Percentiles rank a stretch among this genome's conserved stretches.
Conservation (phyloP, 2,329 filamentous ascomycete species). For the Bipolaris oryzae region DNA sequence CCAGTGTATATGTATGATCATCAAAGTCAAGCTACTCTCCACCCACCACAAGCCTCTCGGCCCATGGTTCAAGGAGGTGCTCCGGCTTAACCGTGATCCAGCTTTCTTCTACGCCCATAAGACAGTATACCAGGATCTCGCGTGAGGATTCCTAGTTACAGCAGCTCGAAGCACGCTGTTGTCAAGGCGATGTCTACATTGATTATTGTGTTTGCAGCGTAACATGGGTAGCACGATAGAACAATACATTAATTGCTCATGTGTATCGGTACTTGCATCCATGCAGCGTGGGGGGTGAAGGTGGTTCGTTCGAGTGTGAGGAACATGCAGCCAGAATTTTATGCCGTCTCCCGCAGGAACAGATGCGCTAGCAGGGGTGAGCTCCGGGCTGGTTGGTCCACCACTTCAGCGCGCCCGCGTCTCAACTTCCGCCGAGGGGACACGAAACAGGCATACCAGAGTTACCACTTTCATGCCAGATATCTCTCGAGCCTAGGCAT, state of each 20-base stretch:
- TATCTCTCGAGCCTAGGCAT: conserved; percentile 8
- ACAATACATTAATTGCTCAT: conserved; percentile 18
- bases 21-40: conserved; percentile 94
- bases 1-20: conserved; percentile 70
- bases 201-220: conserved; percentile 6
- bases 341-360: conserved; percentile 27
- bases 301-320: background rate
- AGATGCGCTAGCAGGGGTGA: conserved; percentile 33
- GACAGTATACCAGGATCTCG: conserved; percentile 84
- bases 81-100: conserved; percentile 99
- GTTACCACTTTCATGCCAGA: conserved; percentile 15
- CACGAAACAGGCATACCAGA: conserved; percentile 37
- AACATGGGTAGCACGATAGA: conserved; percentile 8
- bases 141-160: conserved; percentile 65
- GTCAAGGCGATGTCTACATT: conserved; percentile 55
- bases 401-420: conserved; percentile 22
- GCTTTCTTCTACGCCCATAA: conserved; percentile 72
- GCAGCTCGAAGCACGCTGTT: conserved; percentile 57
- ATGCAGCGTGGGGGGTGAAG: background rate
- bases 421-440: conserved; percentile 30
- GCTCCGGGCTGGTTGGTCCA: conserved; percentile 12
- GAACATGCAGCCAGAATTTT: conserved; percentile 13
- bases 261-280: background rate
- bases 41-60: conserved; percentile 83
- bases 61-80: conserved; percentile 82